Percentiles rank a stretch among this genome's conserved stretches.
These are phyloP conservation scores for Penicillium pulvis DNA, from an alignment of 495 filamentous ascomycete genomes.

Conservation along the genomic window DNA sequence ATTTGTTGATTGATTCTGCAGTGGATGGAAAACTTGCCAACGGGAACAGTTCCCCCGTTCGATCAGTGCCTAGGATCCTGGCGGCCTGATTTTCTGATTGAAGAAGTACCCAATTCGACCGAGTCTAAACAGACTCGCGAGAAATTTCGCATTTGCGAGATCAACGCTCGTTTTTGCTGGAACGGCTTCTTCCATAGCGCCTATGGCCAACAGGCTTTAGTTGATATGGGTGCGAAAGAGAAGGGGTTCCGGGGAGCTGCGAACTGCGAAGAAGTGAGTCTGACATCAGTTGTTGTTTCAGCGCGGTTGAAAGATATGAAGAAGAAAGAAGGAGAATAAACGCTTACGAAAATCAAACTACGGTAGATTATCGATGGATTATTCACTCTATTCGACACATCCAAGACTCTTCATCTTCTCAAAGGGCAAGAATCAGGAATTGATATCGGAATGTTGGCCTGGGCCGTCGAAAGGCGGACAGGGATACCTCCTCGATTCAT, in stretches of 20 bases:
- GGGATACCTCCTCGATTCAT: conserved; percentile 21
- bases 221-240: conserved; percentile 3
- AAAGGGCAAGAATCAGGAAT: conserved; percentile 37
- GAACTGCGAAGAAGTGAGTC: conserved; percentile 16
- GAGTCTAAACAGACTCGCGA: conserved; percentile 5
- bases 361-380: conserved; percentile 24
- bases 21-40: conserved; percentile 14
- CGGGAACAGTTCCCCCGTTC: conserved; percentile 3
- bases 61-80: conserved; percentile 32
- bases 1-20: not conserved
- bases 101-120: not conserved
- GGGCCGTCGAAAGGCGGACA: conserved; percentile 16
- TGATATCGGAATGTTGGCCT: conserved; percentile 36
- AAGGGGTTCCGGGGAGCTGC: conserved; percentile 10
- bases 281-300: not conserved
- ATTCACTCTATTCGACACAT: conserved; percentile 24
- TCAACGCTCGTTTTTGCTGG: conserved; percentile 47
- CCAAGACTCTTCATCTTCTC: conserved; percentile 33
- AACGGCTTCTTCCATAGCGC: conserved; percentile 36
- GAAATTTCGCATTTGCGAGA: conserved; percentile 42
- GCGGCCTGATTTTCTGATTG: conserved; percentile 48
- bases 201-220: conserved; percentile 26
- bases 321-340: no score
- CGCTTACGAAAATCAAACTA: no score
- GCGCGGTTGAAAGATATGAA: no score